Conservation (phyloP, 2,329 filamentous ascomycete species). For the Sphaerulina populicola region DNA sequence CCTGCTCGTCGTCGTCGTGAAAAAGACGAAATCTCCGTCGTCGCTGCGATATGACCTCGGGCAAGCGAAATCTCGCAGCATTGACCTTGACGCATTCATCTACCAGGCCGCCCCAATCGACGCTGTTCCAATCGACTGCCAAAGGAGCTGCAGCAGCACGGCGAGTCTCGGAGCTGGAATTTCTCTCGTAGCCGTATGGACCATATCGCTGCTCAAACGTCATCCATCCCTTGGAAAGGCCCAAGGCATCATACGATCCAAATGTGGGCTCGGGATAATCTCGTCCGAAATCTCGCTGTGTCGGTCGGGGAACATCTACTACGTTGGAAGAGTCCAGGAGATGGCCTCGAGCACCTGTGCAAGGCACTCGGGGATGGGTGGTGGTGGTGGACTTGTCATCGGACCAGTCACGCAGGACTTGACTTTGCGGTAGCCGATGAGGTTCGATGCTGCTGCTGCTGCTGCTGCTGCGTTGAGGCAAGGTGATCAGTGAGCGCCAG, state of each 20-base stretch:
- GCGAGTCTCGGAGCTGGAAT: background rate
- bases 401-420: background rate
- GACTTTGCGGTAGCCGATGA: background rate
- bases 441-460: background rate
- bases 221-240: conserved; percentile 52
- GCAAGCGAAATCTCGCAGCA: background rate
- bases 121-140: background rate
- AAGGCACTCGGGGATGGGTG: background rate
- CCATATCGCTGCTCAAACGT: conserved; percentile 41
- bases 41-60: background rate
- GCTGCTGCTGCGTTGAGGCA: background rate
- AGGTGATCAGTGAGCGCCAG: background rate
- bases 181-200: background rate
- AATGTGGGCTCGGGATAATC: conserved; percentile 6
- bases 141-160: too few species aligned
- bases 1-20: background rate
- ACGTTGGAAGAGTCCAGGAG: background rate
- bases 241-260: conserved; percentile 19
- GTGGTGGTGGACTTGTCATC: background rate
- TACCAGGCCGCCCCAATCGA: background rate
- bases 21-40: conserved; percentile 40
- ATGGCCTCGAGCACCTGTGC: background rate
- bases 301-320: background rate
- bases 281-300: background rate
- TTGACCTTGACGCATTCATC: background rate